Conservation (phyloP, 2,329 filamentous ascomycete species). For the Xylariaceae sp. region DNA sequence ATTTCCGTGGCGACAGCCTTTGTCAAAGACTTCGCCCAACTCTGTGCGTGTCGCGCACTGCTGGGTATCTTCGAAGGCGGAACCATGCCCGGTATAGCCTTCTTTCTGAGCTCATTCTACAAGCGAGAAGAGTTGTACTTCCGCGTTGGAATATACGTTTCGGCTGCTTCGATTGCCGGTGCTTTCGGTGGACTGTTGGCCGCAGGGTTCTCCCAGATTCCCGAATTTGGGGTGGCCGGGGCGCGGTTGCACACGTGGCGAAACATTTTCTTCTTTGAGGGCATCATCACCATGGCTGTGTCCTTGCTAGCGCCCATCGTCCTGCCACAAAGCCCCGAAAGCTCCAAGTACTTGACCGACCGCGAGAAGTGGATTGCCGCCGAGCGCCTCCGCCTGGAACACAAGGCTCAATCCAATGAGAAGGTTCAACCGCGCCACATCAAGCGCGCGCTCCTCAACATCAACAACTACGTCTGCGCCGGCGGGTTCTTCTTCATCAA, state of each 20-base stretch:
- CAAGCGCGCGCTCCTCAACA: constrained; percentile 46
- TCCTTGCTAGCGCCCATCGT: constrained; percentile 45
- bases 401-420: constrained; percentile 41
- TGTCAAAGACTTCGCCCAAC: constrained; percentile 40
- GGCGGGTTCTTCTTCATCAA: constrained; percentile 57
- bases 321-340: constrained; percentile 45
- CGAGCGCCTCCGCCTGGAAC: constrained; percentile 46
- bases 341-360: constrained; percentile 45
- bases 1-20: constrained; percentile 53
- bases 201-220: constrained; percentile 46
- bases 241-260: constrained; percentile 47
- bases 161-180: constrained; percentile 49
- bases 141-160: constrained; percentile 52
- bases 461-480: constrained; percentile 57
- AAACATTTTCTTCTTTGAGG: constrained; percentile 63
- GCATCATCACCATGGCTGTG: constrained; percentile 46
- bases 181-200: constrained; percentile 55
- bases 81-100: constrained; percentile 54
- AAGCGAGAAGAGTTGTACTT: constrained; percentile 52
- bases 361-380: constrained; percentile 51
- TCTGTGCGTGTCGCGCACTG: constrained; percentile 43
- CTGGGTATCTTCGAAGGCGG: constrained; percentile 54
- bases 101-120: constrained; percentile 54
- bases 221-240: constrained; percentile 42
- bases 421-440: constrained; percentile 45